Conservation (phyloP, 129 eudicot genomes). For the Gnaphalium uliginosum region DNA sequence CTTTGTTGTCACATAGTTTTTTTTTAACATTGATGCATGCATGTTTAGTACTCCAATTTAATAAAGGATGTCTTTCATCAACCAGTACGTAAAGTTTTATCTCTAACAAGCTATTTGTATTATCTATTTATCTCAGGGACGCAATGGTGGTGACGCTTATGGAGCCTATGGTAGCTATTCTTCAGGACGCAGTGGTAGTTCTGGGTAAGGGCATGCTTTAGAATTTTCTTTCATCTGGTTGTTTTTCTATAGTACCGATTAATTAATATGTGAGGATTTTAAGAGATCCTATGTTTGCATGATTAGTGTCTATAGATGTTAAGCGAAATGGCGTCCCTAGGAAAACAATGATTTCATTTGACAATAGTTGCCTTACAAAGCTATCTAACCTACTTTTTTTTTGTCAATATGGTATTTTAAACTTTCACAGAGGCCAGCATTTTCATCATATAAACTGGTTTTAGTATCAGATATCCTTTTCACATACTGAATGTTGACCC, state of each 20-base stretch:
- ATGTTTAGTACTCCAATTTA: background rate
- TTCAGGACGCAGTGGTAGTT: constrained; percentile 77
- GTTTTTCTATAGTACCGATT: constrained; percentile 2
- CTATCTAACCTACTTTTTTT: constrained; percentile 17
- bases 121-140: constrained; percentile 48
- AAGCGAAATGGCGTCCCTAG: background rate
- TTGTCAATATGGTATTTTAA: background rate
- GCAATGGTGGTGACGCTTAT: constrained; percentile 54
- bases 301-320: background rate
- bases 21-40: background rate
- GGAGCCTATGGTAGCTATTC: constrained; percentile 89
- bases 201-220: constrained; percentile 58
- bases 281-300: background rate
- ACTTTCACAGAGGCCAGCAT: background rate
- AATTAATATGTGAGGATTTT: background rate
- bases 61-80: constrained; percentile 5
- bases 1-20: background rate
- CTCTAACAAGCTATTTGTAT: constrained; percentile 11
- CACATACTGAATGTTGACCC: constrained; percentile 2
- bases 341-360: background rate
- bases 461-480: background rate
- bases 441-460: background rate
- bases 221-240: background rate
- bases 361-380: background rate
- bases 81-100: background rate